phyloP scores from a whole-genome alignment of 441 rosid genomes.

The Metrosideros polymorpha region DNA sequence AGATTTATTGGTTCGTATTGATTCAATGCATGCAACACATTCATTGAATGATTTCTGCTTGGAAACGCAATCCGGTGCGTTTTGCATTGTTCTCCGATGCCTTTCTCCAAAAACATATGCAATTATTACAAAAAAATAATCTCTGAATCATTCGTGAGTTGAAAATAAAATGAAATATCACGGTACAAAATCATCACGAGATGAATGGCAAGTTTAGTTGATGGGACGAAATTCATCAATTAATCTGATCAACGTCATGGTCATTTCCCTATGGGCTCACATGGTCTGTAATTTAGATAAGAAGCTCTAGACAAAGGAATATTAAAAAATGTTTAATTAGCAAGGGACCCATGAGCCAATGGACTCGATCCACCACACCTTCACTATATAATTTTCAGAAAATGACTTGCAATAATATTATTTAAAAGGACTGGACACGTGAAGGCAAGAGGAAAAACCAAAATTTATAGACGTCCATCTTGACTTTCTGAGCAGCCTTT shows the following conservation, averaged over 20 bases:
- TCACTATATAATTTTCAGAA: background rate
- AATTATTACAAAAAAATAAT: background rate
- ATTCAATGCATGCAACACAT: fast-evolving
- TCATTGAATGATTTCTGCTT: background rate
- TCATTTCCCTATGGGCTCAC: background rate
- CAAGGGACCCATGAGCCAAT: background rate
- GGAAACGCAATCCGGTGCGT: background rate
- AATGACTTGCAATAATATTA: background rate
- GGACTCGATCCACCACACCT: background rate
- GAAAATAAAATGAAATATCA: too few relatives aligned
- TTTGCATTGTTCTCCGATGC: fast-evolving
- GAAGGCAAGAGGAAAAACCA: background rate
- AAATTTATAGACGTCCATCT: background rate
- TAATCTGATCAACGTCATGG: background rate
- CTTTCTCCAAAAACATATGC: background rate
- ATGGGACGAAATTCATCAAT: background rate
- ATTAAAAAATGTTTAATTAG: background rate
- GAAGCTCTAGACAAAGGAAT: background rate
- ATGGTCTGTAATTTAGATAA: background rate
- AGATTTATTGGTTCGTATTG: background rate
- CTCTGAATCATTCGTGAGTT: background rate
- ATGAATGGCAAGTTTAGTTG: background rate
- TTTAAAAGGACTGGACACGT: background rate
- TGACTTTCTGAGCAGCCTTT: background rate
- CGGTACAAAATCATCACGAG: too few relatives aligned